Base-by-base conservation (phyloP, 2,329 filamentous ascomycete species). In the Microascus cirrosus region DNA sequence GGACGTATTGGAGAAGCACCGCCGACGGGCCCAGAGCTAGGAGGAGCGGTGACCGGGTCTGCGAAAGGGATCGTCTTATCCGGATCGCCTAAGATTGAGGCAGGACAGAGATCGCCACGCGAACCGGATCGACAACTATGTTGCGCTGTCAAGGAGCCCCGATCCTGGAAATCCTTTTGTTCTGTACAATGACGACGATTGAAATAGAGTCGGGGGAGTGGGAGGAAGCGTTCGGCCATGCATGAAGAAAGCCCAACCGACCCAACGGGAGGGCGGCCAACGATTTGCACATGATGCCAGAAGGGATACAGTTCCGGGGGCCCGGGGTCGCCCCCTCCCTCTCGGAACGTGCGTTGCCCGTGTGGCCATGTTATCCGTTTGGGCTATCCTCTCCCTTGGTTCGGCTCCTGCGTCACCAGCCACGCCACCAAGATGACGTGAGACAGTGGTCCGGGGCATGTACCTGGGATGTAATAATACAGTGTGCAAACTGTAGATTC, bases 391-490 rank as follows among this genome's bases (percentile, higher is more conserved):
- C 36, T 42, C 45, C 45, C n/a, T 50, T 22, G 45, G 45, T 22
- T 24, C 45, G 28, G 28, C 45, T 22, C 5, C 45, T n/a, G 18
- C 20, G 10, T 6, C 20, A 36, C 53, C 12, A n/a, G 53, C 53
- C 12, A n/a, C 53, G 53, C 53, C 53, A 54, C 32, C 20, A 39
- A 8, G 28, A 54, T 54, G 53, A 54, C 53, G 53, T 54, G 53
- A 54, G 53, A 54, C 34, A 34, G n/a, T n/a, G 32, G 18, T 8
- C 13, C 18, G 32, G 32, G 7, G n/a, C n/a, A 24, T 12, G 18
- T 22, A 50, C 45, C 15, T 5, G 2, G 12, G 20, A 20, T 50
- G 20, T 24, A 24, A 6, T 6, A 8, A 50, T 13, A 3, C 20
- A 48, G 45, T 50, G 45, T 22, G 5, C n/a, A 2, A 2, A 50